Base-by-base conservation (phyloP, 805 yeast genomes). In the Cyberlindnera mississippiensis region DNA sequence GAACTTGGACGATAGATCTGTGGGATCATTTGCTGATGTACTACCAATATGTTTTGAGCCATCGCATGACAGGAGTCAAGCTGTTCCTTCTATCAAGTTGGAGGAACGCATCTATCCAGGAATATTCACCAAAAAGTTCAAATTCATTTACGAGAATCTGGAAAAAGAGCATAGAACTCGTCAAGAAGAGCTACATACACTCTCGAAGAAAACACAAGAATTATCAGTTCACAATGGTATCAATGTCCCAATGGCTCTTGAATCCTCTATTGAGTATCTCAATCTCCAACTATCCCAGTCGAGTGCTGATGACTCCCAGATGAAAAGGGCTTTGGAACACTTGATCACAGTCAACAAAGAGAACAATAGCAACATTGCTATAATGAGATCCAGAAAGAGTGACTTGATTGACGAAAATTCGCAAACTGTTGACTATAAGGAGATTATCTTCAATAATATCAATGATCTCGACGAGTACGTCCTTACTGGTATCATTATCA, bases 401-500 rank as follows among this genome's bases (percentile, higher is more conserved):
- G 24, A 20, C 9, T 6, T 20, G 24, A 20, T 20, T 20, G 24
- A 20, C 9, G 24, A 20, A 9, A 20, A 20, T 9, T 20, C 24
- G 6, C 24, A 20, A 20, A 20, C 24, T 9, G 24, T 41, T 28
- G 59, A 66, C 39, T 53, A 64, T 13, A 52, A 61, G 6, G 38
- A 31, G 6, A 35, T 66, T 5, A 31, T 67, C 26, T 48, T 51
- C 3, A 49, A 50, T 4, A 33, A 42, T 13, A 56, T 53, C 11
- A 38, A 31, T 2, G 37, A 46, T 12, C 34, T 60, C 11, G 72
- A 68, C 20, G 71, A 72, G 4, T 68, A 67, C 58, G 39, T 67
- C 6, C 47, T 71, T 3, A 55, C 57, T 11, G 74, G 73, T 18
- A 61, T 66, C 3, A 55, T 69, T 3, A 33, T 68, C 10, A 58